Percentiles rank a stretch among this genome's conserved stretches.
Evolutionary conservation across 176 grass and related monocot genomes (phyloP).

Genomic region (Ananas comosus): DNA sequence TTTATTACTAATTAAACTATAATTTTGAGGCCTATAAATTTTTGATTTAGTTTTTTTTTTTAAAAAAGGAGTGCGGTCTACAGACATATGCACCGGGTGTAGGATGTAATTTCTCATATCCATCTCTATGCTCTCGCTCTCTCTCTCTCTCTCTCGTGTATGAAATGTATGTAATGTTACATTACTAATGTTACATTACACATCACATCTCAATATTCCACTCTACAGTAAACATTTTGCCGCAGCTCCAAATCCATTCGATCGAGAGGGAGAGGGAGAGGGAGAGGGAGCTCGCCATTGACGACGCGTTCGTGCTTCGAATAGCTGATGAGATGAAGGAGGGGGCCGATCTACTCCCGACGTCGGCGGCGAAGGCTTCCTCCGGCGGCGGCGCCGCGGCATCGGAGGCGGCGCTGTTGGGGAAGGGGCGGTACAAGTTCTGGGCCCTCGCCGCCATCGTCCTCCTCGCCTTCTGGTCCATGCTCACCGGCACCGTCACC

Average conservation of each 20-base stretch:
- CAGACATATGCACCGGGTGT: no score
- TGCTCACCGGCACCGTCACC: conserved; percentile 79
- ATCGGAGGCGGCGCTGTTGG: conserved; percentile 18
- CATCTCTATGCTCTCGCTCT: no score
- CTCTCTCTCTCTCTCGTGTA: no score
- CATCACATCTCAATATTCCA: background rate
- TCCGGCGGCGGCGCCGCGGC: background rate
- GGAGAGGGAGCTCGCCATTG: no score
- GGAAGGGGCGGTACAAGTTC: conserved; percentile 76
- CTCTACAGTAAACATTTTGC: background rate
- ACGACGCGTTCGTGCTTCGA: no score
- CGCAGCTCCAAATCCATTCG: background rate
- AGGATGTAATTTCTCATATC: no score
- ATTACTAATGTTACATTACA: no score
- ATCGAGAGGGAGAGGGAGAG: background rate
- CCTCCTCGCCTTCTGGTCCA: conserved; percentile 92
- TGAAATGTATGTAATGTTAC: no score
- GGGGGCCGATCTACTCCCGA: conserved; percentile 1
- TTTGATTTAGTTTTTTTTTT: no score
- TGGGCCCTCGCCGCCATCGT: conserved; percentile 84
- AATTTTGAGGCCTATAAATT: no score
- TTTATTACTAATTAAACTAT: no score
- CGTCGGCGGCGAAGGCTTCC: conserved; percentile 26
- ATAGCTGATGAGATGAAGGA: conserved; percentile 30
- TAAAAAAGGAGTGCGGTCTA: no score